Evolutionary conservation across 352 stramenopile species (phyloP).

Genomic region (Globisporangium paroecandrum): DNA sequence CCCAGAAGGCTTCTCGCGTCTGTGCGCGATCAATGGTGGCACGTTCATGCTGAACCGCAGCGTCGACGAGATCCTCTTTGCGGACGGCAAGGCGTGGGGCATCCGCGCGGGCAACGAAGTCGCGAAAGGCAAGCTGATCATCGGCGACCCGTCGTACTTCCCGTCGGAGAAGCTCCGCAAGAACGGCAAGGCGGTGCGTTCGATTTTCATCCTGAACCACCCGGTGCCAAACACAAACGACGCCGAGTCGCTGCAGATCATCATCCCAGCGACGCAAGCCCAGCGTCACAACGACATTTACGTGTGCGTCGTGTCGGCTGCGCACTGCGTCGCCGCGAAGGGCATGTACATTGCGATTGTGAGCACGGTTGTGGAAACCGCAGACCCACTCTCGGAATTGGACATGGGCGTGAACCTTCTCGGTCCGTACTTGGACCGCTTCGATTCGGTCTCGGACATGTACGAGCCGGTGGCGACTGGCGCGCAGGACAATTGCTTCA

Average conservation of each 20-base stretch:
- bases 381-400: constrained; percentile 94
- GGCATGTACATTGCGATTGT: constrained; percentile 99
- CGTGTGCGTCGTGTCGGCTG: constrained; percentile 94
- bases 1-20: constrained; percentile 98
- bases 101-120: constrained; percentile 92
- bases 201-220: constrained; percentile 99
- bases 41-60: constrained; percentile 99
- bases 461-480: constrained; percentile 93
- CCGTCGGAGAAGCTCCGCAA: constrained; percentile 88
- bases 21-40: constrained; percentile 98
- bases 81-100: constrained; percentile 93
- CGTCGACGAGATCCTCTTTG: constrained; percentile 93
- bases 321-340: constrained; percentile 93
- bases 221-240: constrained; percentile 97
- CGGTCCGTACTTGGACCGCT: constrained; percentile 95
- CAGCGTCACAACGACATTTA: constrained; percentile 98
- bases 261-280: constrained; percentile 97
- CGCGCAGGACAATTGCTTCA: constrained; percentile 95
- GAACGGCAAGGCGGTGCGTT: constrained; percentile 95
- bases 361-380: constrained; percentile 97
- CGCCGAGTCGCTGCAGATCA: constrained; percentile 97
- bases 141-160: constrained; percentile 99
- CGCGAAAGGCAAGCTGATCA: constrained; percentile 96
- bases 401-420: constrained; percentile 93
- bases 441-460: constrained; percentile 95